Evolutionary conservation across 1,139 yeast genomes (phyloP), one percentile per base, ranked within the genome.

Genomic region (Trichomonascaceae sp.): DNA sequence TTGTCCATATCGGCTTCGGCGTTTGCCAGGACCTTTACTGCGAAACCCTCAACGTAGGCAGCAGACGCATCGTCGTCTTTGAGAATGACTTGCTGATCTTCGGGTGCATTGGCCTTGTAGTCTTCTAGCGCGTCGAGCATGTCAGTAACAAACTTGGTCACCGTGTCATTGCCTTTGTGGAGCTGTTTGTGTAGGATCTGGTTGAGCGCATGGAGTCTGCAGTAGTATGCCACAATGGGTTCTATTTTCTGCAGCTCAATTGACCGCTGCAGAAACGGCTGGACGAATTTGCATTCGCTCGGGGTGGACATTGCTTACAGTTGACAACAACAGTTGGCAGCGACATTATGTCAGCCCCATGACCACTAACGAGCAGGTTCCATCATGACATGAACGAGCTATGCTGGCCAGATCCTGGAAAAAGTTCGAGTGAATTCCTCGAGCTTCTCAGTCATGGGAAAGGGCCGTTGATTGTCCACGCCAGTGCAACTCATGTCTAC

Each of bases 51-150:
- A 2, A 79, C 74, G 28, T 76, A 67, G 9, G 71, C 69, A 36
- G 70, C 59, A 3, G 84, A 71, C 13, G 72, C 58, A 13, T 65
- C 68, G 42, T 71, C 72, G 44, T 77, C 81, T 22, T 56, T 58
- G 32, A 81, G 59, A 4, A 78, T 65, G 39, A 18, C 47, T 43
- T 22, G 50, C 15, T 38, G 28, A 6, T 27, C 29, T 25, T 28
- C 47, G 29, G 20, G 33, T 27, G 22, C 31, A 25, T 36, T 40
- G 36, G 32, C 54, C 48, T 73, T 75, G 30, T 60, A 48, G 2
- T 50, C 37, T 48, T 82, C 94, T 23, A 84, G 69, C 3, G 70
- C 70, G 48, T 76, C 87, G 38, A 82, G 59, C 36, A 82, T 57
- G 4, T 50, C 47, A 33, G 75, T 61, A 0, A 84, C 78, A 48